phyloP scores from a whole-genome alignment of 1,284 basidiomycete species.

The Hemileia vastatrix region DNA sequence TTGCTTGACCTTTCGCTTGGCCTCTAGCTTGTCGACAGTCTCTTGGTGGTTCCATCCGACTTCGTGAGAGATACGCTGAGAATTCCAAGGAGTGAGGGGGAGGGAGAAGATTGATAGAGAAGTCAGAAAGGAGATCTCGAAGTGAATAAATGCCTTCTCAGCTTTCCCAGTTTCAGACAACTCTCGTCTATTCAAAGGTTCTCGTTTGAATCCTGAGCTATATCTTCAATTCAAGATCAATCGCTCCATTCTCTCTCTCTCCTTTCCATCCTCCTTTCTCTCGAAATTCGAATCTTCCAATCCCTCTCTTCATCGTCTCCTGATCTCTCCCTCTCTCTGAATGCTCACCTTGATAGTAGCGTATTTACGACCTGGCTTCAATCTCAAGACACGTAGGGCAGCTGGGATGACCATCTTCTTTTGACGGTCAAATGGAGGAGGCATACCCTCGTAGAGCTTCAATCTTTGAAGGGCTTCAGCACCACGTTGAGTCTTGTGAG shows the following conservation, averaged over 20 bases:
- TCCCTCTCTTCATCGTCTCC: neutral
- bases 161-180: no score
- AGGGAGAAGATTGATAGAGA: neutral
- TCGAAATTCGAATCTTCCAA: neutral
- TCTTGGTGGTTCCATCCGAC: constrained; percentile 44
- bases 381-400: constrained; percentile 42
- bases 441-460: constrained; percentile 45
- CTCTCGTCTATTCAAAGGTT: no score
- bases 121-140: no score
- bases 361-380: constrained; percentile 45
- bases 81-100: no score
- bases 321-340: no score
- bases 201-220: no score
- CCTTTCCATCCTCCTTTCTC: neutral
- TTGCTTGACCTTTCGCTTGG: constrained; percentile 43
- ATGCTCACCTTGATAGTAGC: constrained; percentile 35
- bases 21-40: constrained; percentile 45
- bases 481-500: constrained; percentile 45
- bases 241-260: no score
- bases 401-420: constrained; percentile 45
- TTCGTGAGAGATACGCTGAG: constrained; percentile 43
- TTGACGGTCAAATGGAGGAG: constrained; percentile 43
- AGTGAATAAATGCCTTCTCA: no score
- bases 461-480: constrained; percentile 43
- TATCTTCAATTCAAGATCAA: no score